phyloP scores from a whole-genome alignment of 78 protist genomes.

The Dictyostelium capitatum region DNA sequence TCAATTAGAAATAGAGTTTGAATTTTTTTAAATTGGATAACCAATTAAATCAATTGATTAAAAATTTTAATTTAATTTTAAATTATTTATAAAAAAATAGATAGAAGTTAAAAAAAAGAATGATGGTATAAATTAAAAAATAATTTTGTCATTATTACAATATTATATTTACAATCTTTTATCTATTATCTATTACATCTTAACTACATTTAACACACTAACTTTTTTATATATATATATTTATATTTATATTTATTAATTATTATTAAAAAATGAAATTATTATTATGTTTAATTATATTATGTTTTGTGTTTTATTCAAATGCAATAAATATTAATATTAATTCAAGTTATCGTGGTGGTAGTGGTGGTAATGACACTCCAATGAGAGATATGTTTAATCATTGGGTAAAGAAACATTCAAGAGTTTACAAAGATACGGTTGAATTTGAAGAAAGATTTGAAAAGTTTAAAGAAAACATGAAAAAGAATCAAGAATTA shows the following conservation, averaged over 20 bases:
- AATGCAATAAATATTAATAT: slow-evolving; percentile 3
- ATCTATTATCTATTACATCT: background rate
- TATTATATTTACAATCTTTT: background rate
- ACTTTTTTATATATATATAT: background rate
- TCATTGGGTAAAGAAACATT: slow-evolving; percentile 45
- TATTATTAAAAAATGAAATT: background rate
- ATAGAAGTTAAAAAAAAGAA: background rate
- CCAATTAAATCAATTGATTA: too few species aligned
- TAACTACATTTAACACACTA: background rate
- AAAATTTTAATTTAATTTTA: too few species aligned
- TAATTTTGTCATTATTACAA: background rate
- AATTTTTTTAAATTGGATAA: too few species aligned
- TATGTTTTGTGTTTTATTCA: background rate
- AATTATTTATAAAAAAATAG: too few species aligned
- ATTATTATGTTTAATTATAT: slow-evolving; percentile 11
- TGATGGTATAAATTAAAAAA: background rate
- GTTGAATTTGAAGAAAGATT: slow-evolving; percentile 16
- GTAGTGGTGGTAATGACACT: background rate
- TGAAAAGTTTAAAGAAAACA: slow-evolving; percentile 11
- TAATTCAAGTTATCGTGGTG: background rate
- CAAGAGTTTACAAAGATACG: background rate
- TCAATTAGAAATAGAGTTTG: too few species aligned
- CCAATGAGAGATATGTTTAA: slow-evolving; percentile 14
- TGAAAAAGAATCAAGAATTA: background rate
- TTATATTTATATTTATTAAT: background rate